phyloP scores from a whole-genome alignment of 1,284 basidiomycete species.

The Baeospora myosura region DNA sequence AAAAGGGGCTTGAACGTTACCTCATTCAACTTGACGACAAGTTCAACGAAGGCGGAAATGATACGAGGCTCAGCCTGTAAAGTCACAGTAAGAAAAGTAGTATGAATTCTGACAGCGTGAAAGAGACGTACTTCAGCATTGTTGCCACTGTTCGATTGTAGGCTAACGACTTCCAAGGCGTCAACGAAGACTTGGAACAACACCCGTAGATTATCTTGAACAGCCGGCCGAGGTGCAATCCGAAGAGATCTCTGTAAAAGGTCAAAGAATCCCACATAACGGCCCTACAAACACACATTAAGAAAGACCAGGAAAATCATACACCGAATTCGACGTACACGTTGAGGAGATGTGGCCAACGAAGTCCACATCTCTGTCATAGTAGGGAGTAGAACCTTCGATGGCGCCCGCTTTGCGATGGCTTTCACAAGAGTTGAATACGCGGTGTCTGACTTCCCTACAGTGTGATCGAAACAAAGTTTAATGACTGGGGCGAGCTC shows the following conservation, averaged over 20 bases:
- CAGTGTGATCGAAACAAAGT: constrained; percentile 44
- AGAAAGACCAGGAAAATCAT: background rate
- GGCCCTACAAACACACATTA: constrained; percentile 18
- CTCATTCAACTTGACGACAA: constrained; percentile 93
- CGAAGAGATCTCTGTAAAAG: constrained; percentile 62
- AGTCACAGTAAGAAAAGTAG: constrained; percentile 2
- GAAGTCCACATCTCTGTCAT: constrained; percentile 52
- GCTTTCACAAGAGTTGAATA: constrained; percentile 39
- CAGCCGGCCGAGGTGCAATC: constrained; percentile 53
- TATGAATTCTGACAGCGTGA: constrained; percentile 8
- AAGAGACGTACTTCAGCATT: constrained; percentile 27
- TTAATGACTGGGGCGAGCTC: constrained; percentile 53
- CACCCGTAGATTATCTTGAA: constrained; percentile 65
- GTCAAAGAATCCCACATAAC: constrained; percentile 55
- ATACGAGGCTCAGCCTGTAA: constrained; percentile 43
- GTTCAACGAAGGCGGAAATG: constrained; percentile 78
- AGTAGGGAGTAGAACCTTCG: constrained; percentile 61
- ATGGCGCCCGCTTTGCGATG: constrained; percentile 62
- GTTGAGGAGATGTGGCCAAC: constrained; percentile 20
- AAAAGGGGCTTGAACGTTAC: constrained; percentile 89
- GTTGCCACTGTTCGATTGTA: constrained; percentile 19
- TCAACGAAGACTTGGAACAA: constrained; percentile 81
- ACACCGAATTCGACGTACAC: constrained; percentile 25
- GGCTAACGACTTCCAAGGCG: constrained; percentile 58
- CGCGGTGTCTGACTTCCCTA: constrained; percentile 18